Evolutionary conservation across 2,329 filamentous ascomycete genomes (phyloP).

Genomic region (Orbilia quercus): DNA sequence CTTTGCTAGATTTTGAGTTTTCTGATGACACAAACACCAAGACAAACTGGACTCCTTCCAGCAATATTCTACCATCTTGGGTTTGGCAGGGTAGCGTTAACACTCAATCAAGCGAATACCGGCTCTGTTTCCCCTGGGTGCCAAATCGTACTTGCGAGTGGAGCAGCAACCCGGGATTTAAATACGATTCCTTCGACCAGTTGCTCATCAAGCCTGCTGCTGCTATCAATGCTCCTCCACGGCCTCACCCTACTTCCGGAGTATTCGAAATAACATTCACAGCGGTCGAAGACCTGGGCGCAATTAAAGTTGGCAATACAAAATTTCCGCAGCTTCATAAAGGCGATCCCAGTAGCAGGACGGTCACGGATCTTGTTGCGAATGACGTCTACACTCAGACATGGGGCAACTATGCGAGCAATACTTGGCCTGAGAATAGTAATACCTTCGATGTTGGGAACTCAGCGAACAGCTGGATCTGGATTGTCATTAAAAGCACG

Average conservation of each 20-base stretch:
- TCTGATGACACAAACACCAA: background rate
- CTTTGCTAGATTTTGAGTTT: background rate
- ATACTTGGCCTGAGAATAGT: background rate
- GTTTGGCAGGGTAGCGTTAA: background rate
- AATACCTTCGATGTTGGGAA: constrained; percentile 13
- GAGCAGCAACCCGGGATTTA: background rate
- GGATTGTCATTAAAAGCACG: constrained; percentile 1
- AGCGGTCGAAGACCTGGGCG: background rate
- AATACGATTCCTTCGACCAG: constrained; percentile 2
- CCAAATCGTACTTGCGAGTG: constrained; percentile 9
- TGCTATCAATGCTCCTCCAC: background rate
- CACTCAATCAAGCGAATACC: background rate
- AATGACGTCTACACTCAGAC: constrained; percentile 3
- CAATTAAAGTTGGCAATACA: constrained; percentile 2
- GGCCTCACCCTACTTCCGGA: background rate
- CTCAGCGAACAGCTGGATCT: background rate
- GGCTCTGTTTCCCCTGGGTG: constrained; percentile 8
- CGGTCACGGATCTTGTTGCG: background rate
- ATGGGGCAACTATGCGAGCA: constrained; percentile 8
- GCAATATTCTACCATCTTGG: constrained; percentile 1
- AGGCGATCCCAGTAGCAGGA: background rate
- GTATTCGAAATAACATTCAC: constrained; percentile 3
- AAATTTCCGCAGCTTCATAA: background rate
- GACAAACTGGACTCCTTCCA: background rate
- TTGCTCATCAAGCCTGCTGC: background rate